Evolutionary conservation across 2,329 filamentous ascomycete genomes (phyloP).

Genomic region (Arthroderma uncinatum): DNA sequence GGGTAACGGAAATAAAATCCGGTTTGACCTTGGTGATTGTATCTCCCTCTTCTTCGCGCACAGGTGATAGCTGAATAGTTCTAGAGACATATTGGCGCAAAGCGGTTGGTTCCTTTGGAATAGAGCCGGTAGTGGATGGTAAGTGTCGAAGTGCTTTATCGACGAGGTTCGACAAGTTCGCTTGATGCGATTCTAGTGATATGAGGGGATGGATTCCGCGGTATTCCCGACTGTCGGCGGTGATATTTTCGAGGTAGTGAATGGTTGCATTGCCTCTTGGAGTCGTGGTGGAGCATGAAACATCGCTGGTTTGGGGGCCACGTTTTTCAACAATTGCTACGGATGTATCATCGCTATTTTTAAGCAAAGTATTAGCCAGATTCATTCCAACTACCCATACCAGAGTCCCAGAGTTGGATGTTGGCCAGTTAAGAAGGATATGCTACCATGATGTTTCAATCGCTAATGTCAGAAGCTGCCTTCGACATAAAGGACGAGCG

Average conservation of each 20-base stretch:
- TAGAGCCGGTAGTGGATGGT: slow-evolving; percentile 23
- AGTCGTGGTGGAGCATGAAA: not conserved
- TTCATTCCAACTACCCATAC: not conserved
- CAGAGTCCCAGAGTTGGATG: not conserved
- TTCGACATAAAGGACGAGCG: not conserved
- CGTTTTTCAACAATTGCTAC: slow-evolving; percentile 64
- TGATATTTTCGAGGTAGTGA: slow-evolving; percentile 70
- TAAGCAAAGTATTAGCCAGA: not conserved
- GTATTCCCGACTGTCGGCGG: slow-evolving; percentile 64
- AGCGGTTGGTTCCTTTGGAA: not conserved
- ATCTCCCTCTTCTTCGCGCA: not conserved
- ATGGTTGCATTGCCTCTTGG: slow-evolving; percentile 41
- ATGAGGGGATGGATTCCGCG: slow-evolving; percentile 69
- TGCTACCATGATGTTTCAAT: slow-evolving; percentile 61
- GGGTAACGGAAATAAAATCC: slow-evolving; percentile 79
- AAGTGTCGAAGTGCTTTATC: slow-evolving; percentile 50
- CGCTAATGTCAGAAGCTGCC: slow-evolving; percentile 42
- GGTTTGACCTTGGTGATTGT: slow-evolving; percentile 41
- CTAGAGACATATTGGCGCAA: not conserved
- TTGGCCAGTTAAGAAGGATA: not conserved
- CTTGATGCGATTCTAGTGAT: slow-evolving; percentile 64
- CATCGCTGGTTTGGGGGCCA: not conserved
- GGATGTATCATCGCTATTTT: slow-evolving; percentile 72
- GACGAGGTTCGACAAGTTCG: slow-evolving; percentile 57
- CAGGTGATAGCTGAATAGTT: not conserved